phyloP scores from a whole-genome alignment of 2,329 filamentous ascomycete genomes.

The Pseudonectria foliicola region DNA sequence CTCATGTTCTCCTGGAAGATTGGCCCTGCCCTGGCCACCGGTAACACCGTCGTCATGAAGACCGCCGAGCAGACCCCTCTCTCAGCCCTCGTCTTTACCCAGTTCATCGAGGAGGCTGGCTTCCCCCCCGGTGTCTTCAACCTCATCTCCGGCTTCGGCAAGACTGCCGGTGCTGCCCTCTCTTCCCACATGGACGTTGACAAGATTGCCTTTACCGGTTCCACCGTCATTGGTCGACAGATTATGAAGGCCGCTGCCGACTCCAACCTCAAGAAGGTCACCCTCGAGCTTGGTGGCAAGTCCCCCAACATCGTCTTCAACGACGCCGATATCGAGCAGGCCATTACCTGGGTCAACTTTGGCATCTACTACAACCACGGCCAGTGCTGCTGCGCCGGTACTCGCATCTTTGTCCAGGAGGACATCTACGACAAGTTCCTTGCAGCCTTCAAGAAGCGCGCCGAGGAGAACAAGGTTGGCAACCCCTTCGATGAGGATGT shows the following conservation, averaged over 20 bases:
- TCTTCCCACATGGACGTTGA: constrained; percentile 72
- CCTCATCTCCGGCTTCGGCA: constrained; percentile 71
- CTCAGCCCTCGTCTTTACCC: constrained; percentile 57
- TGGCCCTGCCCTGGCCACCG: constrained; percentile 62
- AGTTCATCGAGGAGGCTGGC: constrained; percentile 65
- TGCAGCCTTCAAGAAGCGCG: constrained; percentile 69
- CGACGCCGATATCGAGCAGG: constrained; percentile 69
- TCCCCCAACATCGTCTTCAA: constrained; percentile 74
- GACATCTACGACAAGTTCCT: constrained; percentile 84
- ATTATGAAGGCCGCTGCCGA: constrained; percentile 76
- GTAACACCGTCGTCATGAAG: constrained; percentile 69
- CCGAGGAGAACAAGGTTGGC: constrained; percentile 67
- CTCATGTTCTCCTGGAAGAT: constrained; percentile 83
- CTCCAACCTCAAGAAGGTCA: constrained; percentile 78
- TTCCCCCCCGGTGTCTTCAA: constrained; percentile 75
- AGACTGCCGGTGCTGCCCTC: constrained; percentile 69
- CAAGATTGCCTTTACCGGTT: constrained; percentile 80
- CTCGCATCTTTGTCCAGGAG: constrained; percentile 80
- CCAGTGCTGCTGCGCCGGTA: constrained; percentile 67
- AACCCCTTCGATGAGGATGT: constrained; percentile 73
- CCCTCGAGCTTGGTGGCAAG: constrained; percentile 74
- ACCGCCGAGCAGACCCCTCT: constrained; percentile 71
- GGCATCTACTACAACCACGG: constrained; percentile 61
- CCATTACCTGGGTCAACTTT: constrained; percentile 72
- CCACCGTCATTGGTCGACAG: constrained; percentile 62